Base-by-base conservation (phyloP, 768 basidiomycete genomes). In the Bullera alba region DNA sequence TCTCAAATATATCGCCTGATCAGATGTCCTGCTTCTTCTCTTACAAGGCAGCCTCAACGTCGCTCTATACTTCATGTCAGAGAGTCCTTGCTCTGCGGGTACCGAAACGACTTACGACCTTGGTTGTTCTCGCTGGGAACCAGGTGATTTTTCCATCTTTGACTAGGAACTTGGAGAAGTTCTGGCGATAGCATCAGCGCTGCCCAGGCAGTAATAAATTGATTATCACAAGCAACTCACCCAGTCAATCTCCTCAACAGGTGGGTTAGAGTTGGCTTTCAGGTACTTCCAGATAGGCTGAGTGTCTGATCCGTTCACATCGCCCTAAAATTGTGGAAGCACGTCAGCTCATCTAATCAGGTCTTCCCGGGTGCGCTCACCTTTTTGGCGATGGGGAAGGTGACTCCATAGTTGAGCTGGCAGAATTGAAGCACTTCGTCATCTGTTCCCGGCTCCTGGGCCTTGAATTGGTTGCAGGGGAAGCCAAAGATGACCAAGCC, bases 391-490 rank as follows among this genome's bases (percentile, higher is more conserved):
- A 74, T 61, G 22, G 69, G 69, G 61, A 74, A 74, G 15, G 69
- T 67, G 16, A 74, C 72, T 23, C 70, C 70, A 45, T 72, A 74
- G 56, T 72, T 73, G 42, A 62, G 41, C 46, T 70, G 63, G 50
- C 69, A 69, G 58, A 70, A 70, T 32, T 70, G 61, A 2, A 64
- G 56, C 30, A 72, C 67, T 41, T 72, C 71, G 17, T 69, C 65
- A 50, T 72, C 72, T 10, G 64, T 64, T 37, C 69, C 72, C 2
- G 70, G 70, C 46, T 74, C 72, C 58, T 74, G 72, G 5, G 57
- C 68, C 45, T 67, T 65, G 58, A 69, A 69, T 63, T 71, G 71
- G 51, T 74, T 72, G 38, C 63, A 69, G 5, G 72, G 72, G 61
- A 74, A 74, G 2, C 71, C 72, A 47, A 71, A 48, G 46, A 69